phyloP scores from a whole-genome alignment of 2,329 filamentous ascomycete species.

The Chrysosporium keratinophilum region DNA sequence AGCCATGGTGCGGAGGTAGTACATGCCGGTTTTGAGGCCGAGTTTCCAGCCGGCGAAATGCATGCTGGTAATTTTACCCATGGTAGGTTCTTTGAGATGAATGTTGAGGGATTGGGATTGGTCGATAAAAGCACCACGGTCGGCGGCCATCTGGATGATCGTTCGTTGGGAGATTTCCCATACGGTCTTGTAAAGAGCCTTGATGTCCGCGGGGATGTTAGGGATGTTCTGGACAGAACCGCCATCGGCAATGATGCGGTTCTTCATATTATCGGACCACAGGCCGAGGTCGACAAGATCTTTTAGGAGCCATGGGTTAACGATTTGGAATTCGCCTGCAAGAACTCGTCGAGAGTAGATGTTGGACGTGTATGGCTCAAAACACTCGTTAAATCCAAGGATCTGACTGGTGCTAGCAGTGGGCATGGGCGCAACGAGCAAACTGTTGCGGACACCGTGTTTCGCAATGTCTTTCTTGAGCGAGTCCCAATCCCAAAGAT shows the following conservation, averaged over 20 bases:
- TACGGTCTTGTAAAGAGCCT: constrained; percentile 97
- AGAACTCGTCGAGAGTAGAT: constrained; percentile 98
- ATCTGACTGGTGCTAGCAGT: constrained; percentile 97
- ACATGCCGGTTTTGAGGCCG: constrained; percentile 99
- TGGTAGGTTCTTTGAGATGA: constrained; percentile 97
- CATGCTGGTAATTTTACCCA: constrained; percentile 99
- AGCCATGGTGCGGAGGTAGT: constrained; percentile 97
- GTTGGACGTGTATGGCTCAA: constrained; percentile 99
- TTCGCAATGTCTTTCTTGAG: constrained; percentile 87
- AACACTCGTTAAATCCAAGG: constrained; percentile 98
- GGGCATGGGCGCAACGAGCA: constrained; percentile 93
- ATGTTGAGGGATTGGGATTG: constrained; percentile 99
- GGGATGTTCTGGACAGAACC: constrained; percentile 95
- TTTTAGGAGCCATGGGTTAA: constrained; percentile 97
- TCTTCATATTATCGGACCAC: constrained; percentile 99
- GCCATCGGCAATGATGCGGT: constrained; percentile 95
- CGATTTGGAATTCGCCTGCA: constrained; percentile 97
- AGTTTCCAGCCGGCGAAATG: constrained; percentile 99
- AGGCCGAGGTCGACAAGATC: constrained; percentile 95
- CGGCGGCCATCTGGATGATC: constrained; percentile 94
- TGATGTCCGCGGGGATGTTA: constrained; percentile 92
- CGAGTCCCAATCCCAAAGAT: constrained; percentile 90
- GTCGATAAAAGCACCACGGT: constrained; percentile 96
- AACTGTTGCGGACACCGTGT: constrained; percentile 87
- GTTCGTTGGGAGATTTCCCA: constrained; percentile 97